Evolutionary conservation across 176 grass and related monocot species (phyloP), one percentile per base, ranked within the genome.

Genomic region (Zoysia pacifica): DNA sequence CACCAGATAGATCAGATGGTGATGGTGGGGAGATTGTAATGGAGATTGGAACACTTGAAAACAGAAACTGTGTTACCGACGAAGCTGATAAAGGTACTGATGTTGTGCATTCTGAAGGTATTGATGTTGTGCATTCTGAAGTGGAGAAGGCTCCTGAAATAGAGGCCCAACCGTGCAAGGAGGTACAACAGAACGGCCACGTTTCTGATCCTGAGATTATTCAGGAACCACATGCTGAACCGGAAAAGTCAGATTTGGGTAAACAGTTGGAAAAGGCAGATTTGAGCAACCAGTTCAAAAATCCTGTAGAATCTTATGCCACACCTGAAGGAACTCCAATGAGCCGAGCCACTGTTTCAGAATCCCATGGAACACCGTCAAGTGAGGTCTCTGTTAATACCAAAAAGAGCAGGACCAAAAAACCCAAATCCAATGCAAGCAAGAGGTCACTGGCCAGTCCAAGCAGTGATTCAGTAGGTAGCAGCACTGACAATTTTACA

Each of bases 11-110:
- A 85, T 99, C 96, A 69, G 96, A 99, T 74, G 90, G 82, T 78
- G 96, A 99, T 87, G 96, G 90, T 52, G 90, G 96, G 15, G 96
- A 95, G 79, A 99, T 99, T 83, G 86, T 99, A 52, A 83, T 99
- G 44, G 96, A 99, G 83, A 93, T 99, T 82, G 86, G 92, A 89
- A 68, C 78, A 43, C 72, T 93, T 55, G 92, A 93, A 86, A 90
- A 85, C 44, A 65, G 89, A 67, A 86, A 84, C 65, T 87, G 79
- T 52, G 28, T 28, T 62, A 37, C 11, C 3, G 11, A 51, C 55
- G 74, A 75, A 73, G 56, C 77, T 73, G 81, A 87, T 70, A 76
- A 81, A 69, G 81, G 74, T 42, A 71, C 6, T 54, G 48, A 45
- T 72, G 38, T 72, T 82, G 54, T 85, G 46, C 73, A 79, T 84